Percentiles rank a stretch among this genome's conserved stretches.
phyloP scores from a whole-genome alignment of 768 basidiomycete species.

The Filobasidium wieringae region DNA sequence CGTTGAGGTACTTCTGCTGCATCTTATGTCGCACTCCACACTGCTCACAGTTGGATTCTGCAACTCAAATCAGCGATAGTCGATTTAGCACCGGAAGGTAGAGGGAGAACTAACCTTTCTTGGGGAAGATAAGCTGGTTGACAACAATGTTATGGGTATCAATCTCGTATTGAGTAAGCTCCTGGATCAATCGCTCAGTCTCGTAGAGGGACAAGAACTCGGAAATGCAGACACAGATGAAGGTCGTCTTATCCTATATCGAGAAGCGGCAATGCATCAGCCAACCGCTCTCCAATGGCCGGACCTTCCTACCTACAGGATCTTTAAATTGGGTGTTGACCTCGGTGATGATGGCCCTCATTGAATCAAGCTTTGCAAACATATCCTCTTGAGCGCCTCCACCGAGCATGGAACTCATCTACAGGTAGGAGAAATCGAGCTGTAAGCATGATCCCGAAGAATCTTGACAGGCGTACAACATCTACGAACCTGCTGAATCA shows the following conservation, averaged over 20 bases:
- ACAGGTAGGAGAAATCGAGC: neutral
- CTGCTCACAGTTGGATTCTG: constrained; percentile 88
- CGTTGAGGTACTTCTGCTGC: constrained; percentile 95
- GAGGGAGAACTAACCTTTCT: constrained; percentile 51
- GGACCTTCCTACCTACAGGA: constrained; percentile 53
- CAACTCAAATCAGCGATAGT: constrained; percentile 3
- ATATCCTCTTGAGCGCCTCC: constrained; percentile 90
- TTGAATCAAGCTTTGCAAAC: constrained; percentile 94
- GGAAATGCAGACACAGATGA: constrained; percentile 96
- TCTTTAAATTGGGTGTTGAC: constrained; percentile 99
- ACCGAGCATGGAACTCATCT: constrained; percentile 96
- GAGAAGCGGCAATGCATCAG: neutral
- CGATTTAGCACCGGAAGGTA: no score
- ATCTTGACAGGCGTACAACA: neutral
- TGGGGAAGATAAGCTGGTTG: constrained; percentile 91
- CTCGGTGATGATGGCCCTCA: constrained; percentile 93
- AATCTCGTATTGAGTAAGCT: constrained; percentile 61
- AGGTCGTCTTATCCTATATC: constrained; percentile 86
- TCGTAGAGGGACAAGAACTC: constrained; percentile 97
- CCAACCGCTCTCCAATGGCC: neutral
- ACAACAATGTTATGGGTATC: constrained; percentile 99
- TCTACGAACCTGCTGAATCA: constrained; percentile 66
- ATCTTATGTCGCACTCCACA: constrained; percentile 88
- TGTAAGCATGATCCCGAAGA: neutral
- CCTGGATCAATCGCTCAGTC: constrained; percentile 94